Percentiles rank a stretch among this genome's conserved stretches.
phyloP scores from a whole-genome alignment of 768 basidiomycete species.

The Nevesoporus exiguus region DNA sequence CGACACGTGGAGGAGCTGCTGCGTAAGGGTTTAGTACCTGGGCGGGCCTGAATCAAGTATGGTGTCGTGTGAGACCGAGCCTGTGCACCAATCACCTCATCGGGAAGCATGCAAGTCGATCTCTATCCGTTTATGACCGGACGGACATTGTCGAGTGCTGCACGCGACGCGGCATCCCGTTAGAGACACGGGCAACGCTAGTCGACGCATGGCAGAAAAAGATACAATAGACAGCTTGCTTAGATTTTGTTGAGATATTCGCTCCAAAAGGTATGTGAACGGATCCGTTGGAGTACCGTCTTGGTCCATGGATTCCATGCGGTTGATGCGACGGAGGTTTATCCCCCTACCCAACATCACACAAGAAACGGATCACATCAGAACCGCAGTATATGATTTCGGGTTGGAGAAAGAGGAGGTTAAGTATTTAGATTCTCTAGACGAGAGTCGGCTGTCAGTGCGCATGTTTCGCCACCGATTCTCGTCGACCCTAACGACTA shows the following conservation, averaged over 20 bases:
- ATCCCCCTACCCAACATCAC: constrained; percentile 65
- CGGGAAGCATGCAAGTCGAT: constrained; percentile 39
- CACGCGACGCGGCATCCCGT: constrained; percentile 50
- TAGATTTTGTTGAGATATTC: constrained; percentile 54
- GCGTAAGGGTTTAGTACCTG: constrained; percentile 40
- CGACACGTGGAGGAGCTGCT: constrained; percentile 54
- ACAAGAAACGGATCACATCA: constrained; percentile 47
- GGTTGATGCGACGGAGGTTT: constrained; percentile 29
- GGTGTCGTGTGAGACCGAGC: constrained; percentile 6
- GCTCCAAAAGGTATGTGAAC: constrained; percentile 59
- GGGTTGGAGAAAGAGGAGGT: constrained; percentile 51
- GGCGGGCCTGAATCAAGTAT: constrained; percentile 63
- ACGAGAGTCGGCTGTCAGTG: constrained; percentile 42
- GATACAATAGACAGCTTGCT: constrained; percentile 55
- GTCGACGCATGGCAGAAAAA: constrained; percentile 36
- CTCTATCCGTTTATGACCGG: constrained; percentile 69
- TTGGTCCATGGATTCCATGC: background rate
- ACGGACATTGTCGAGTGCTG: constrained; percentile 57
- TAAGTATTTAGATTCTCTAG: constrained; percentile 44
- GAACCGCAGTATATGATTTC: constrained; percentile 68
- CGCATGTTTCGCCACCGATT: background rate
- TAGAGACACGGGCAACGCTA: constrained; percentile 47
- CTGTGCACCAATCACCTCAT: constrained; percentile 4
- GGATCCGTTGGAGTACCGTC: constrained; percentile 1
- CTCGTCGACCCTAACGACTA: background rate